A percentile compares a stretch with the other conserved stretches of the same genome.
Evolutionary conservation across 306 rosid genomes (phyloP).

Genomic region (Vicia sativa): DNA sequence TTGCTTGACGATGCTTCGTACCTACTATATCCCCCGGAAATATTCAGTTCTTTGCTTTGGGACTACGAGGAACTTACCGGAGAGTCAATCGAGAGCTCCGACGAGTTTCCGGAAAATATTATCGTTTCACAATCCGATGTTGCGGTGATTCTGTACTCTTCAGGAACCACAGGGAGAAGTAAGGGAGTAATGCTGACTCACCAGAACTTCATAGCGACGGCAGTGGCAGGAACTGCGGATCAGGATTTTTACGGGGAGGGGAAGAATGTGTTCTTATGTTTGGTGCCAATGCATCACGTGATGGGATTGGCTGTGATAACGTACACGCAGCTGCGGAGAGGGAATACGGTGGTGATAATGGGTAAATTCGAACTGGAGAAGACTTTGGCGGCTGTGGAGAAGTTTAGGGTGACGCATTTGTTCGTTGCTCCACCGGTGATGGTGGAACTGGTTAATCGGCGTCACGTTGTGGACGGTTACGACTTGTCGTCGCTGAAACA

Average conservation of each 20-base stretch:
- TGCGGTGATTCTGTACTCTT: conserved; percentile 57
- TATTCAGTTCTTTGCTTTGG: conserved; percentile 7
- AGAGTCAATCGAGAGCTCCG: conserved; percentile 2
- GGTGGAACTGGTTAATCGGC: conserved; percentile 40
- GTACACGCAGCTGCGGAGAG: conserved; percentile 49
- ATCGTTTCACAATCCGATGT: conserved; percentile 41
- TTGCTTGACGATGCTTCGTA: conserved; percentile 24
- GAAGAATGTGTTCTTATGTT: conserved; percentile 47
- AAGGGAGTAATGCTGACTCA: conserved; percentile 59
- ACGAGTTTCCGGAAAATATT: conserved; percentile 2
- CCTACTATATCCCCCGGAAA: background rate
- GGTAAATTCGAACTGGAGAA: conserved; percentile 42
- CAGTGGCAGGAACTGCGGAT: conserved; percentile 41
- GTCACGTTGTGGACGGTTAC: conserved; percentile 22
- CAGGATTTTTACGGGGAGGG: conserved; percentile 41
- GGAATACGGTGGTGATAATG: conserved; percentile 52
- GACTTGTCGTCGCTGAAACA: conserved; percentile 49
- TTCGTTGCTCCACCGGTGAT: conserved; percentile 51
- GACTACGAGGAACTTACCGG: conserved; percentile 40
- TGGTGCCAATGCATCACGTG: conserved; percentile 54
- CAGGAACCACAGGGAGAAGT: conserved; percentile 57
- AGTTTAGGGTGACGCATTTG: conserved; percentile 43
- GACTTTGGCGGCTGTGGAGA: conserved; percentile 43
- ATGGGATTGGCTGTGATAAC: conserved; percentile 39
- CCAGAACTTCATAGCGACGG: conserved; percentile 49